Evolutionary conservation across 2,329 filamentous ascomycete genomes (phyloP).

Genomic region (Fusarium sp.): DNA sequence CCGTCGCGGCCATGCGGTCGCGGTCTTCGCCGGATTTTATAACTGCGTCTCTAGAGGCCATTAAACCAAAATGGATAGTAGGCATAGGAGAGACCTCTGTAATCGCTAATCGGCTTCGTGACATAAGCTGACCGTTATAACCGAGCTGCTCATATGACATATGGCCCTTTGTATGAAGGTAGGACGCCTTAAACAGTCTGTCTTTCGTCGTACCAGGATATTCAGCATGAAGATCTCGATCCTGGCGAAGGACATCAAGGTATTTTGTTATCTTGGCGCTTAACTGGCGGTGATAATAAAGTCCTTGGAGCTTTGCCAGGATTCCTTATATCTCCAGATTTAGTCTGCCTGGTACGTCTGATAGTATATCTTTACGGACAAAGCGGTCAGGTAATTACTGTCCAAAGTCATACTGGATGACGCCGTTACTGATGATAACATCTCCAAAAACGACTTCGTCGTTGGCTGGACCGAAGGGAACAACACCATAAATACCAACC

Average conservation of each 20-base stretch:
- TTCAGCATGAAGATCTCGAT: background rate
- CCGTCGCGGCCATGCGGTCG: background rate
- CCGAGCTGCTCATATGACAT: background rate
- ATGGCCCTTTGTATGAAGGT: background rate
- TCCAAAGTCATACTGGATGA: constrained; percentile 6
- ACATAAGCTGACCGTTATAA: background rate
- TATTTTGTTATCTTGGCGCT: background rate
- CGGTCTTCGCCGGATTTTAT: constrained; percentile 9
- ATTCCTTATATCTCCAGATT: background rate
- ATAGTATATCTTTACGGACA: background rate
- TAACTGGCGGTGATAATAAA: background rate
- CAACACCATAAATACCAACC: background rate
- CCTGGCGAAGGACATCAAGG: background rate
- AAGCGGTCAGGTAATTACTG: background rate
- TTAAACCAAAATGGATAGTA: constrained; percentile 1
- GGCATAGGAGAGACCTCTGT: background rate
- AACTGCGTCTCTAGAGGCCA: constrained; percentile 3
- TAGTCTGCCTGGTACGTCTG: background rate
- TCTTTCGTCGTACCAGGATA: background rate
- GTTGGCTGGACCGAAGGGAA: background rate
- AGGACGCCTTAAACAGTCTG: background rate
- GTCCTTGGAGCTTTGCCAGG: background rate
- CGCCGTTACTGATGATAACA: background rate
- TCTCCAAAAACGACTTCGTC: background rate
- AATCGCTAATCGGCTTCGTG: background rate